A percentile compares a stretch with the other conserved stretches of the same genome.
Evolutionary conservation across 1,284 basidiomycete genomes (phyloP).

Genomic region (Termitomyces sp.): DNA sequence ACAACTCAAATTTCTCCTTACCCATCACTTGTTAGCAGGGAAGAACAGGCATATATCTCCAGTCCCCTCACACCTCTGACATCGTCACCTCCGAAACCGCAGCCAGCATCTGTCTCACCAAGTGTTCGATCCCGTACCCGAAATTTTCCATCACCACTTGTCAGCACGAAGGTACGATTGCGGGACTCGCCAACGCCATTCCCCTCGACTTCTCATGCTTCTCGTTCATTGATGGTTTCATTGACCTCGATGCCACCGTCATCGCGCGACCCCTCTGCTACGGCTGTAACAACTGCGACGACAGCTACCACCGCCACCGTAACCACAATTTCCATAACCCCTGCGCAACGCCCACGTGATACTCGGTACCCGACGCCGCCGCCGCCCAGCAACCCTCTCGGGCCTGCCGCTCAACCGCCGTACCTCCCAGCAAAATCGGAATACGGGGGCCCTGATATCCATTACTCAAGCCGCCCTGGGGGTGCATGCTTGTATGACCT

Average conservation of each 20-base stretch:
- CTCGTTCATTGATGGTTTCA: constrained; percentile 8
- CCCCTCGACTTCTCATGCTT: constrained; percentile 5
- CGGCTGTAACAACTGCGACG: constrained; percentile 1
- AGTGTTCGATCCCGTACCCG: not conserved
- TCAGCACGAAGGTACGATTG: not conserved
- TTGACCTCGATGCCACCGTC: constrained; percentile 6
- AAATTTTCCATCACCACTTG: not conserved
- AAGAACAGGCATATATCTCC: constrained; percentile 1
- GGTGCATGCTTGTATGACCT: constrained; percentile 63
- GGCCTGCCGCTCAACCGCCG: constrained; percentile 48
- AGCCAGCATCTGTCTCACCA: not conserved
- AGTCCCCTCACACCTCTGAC: constrained; percentile 21
- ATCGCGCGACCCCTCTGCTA: constrained; percentile 10
- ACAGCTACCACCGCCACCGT: constrained; percentile 13
- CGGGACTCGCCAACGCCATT: not conserved
- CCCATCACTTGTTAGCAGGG: not conserved
- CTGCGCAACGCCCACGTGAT: constrained; percentile 16
- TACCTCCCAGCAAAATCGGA: constrained; percentile 46
- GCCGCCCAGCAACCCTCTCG: constrained; percentile 39
- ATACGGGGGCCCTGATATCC: constrained; percentile 37
- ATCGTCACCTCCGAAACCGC: constrained; percentile 17
- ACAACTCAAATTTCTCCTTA: not conserved
- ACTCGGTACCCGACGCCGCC: constrained; percentile 37
- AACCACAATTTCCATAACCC: constrained; percentile 4
- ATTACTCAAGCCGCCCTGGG: constrained; percentile 59